A percentile compares a stretch with the other conserved stretches of the same genome.
These are phyloP conservation scores for Amanita brunnescens DNA, from an alignment of 768 basidiomycete genomes.

Conservation along the genomic window DNA sequence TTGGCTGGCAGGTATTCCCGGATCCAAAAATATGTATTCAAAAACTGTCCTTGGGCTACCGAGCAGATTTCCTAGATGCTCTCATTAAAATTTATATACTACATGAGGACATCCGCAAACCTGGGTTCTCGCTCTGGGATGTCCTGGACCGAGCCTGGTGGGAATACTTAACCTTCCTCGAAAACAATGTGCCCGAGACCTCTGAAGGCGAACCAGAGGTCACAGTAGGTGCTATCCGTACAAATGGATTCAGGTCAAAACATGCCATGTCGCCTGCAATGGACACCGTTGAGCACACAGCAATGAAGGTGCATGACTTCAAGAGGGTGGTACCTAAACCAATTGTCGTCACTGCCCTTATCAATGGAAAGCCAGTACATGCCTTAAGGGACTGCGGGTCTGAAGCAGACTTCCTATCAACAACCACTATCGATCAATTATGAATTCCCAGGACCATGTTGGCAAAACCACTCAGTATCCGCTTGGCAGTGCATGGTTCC, in stretches of 20 bases:
- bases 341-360: background rate
- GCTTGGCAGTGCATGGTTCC: background rate
- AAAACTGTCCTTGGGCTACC: background rate
- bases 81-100: background rate
- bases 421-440: background rate
- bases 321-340: background rate
- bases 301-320: background rate
- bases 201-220: too few species aligned
- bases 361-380: background rate
- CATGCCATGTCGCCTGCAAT: background rate
- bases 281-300: background rate
- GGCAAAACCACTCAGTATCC: background rate
- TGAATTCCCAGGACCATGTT: background rate
- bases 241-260: background rate
- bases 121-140: background rate
- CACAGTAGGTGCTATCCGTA: background rate
- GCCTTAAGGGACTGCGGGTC: background rate
- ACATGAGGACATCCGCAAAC: background rate
- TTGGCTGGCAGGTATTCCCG: background rate
- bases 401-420: background rate
- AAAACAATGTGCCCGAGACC: too few species aligned
- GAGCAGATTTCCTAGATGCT: too few species aligned
- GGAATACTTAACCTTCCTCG: too few species aligned
- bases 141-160: too few species aligned
- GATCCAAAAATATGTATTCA: too few species aligned